Evolutionary conservation across 2,329 filamentous ascomycete genomes (phyloP).

Genomic region (Bretziella fagacearum): DNA sequence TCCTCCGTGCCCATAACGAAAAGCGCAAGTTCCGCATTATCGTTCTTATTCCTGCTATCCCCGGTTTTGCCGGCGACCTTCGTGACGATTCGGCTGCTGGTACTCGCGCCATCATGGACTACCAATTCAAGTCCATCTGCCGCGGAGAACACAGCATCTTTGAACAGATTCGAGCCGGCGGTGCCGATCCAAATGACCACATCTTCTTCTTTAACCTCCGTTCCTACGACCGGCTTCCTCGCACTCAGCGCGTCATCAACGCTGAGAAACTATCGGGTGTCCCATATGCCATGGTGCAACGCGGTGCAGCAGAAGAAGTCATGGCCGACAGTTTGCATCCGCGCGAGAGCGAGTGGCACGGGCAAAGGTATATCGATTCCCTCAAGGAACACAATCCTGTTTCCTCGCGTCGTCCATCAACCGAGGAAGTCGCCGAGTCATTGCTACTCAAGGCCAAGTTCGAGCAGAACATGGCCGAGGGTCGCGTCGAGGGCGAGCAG

Average conservation of each 20-base stretch:
- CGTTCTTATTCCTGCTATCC: slow-evolving; percentile 75
- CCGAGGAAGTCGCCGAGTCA: slow-evolving; percentile 32
- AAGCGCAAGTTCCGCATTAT: slow-evolving; percentile 81
- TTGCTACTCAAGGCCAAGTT: slow-evolving; percentile 24
- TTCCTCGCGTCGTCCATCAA: slow-evolving; percentile 30
- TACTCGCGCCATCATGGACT: slow-evolving; percentile 93
- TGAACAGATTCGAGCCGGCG: slow-evolving; percentile 52
- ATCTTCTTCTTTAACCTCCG: slow-evolving; percentile 91
- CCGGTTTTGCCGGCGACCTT: slow-evolving; percentile 85
- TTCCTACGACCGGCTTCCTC: slow-evolving; percentile 82
- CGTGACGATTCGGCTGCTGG: slow-evolving; percentile 67
- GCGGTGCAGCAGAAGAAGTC: slow-evolving; percentile 74
- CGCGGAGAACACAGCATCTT: slow-evolving; percentile 85
- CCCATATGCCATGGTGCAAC: slow-evolving; percentile 70
- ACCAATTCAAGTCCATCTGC: slow-evolving; percentile 92
- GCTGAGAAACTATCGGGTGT: slow-evolving; percentile 70
- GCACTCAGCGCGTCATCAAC: slow-evolving; percentile 53
- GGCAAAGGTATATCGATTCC: slow-evolving; percentile 18
- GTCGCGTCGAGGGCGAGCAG: neutral
- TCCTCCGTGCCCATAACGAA: slow-evolving; percentile 64
- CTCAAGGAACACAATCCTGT: slow-evolving; percentile 20
- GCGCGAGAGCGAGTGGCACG: slow-evolving; percentile 57
- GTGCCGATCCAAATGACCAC: slow-evolving; percentile 61
- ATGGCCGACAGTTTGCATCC: slow-evolving; percentile 41
- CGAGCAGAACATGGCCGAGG: slow-evolving; percentile 22